Evolutionary conservation across 2,329 filamentous ascomycete genomes (phyloP), one percentile per base, ranked within the genome.

Genomic region (Paecilomyces fulvus): DNA sequence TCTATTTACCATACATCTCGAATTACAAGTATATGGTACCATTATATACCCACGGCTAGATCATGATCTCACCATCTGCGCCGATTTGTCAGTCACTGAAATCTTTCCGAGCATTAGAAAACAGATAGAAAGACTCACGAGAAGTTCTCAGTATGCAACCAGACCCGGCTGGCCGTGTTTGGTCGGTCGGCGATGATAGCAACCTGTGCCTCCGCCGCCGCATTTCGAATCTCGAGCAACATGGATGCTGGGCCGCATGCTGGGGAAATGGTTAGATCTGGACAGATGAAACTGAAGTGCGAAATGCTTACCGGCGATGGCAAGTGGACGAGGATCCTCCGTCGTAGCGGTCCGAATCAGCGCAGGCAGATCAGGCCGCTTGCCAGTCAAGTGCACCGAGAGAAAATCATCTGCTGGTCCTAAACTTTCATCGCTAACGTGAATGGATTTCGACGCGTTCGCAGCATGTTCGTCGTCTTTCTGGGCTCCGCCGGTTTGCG

Each of bases 101-200:
- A 11, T 8, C 5, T 14, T 49, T 25, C n/a, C 20, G 12, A 43
- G 25, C 10, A 6, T 5, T 28, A 7, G 25, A 28, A 28, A 28
- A 28, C 5, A 28, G n/a, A n/a, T 30, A 49, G 31, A 12, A 49
- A 37, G 70, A 74, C 75, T 74, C 63, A 78, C 59, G 71, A 73
- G 59, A 80, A 80, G 55, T 75, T 70, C 64, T 80, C 78, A 21
- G 72, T 71, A 65, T 80, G 77, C 56, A 80, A 59, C 65, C 77
- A 79, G 1, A 79, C 67, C 30, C 71, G 31, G 65, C 65, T 3
- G 57, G 56, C 51, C 61, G 64, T 1, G 59, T 25, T 17, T 30
- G 63, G 5, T 64, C 68, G 17, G 61, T 69, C 7, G 77, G 37
- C 37, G 2, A 25, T 11, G 75, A 70, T 7, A 59, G 58, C 55